Conservation (phyloP, 2,329 filamentous ascomycete genomes). For the Lasiodiplodia gonubiensis region DNA sequence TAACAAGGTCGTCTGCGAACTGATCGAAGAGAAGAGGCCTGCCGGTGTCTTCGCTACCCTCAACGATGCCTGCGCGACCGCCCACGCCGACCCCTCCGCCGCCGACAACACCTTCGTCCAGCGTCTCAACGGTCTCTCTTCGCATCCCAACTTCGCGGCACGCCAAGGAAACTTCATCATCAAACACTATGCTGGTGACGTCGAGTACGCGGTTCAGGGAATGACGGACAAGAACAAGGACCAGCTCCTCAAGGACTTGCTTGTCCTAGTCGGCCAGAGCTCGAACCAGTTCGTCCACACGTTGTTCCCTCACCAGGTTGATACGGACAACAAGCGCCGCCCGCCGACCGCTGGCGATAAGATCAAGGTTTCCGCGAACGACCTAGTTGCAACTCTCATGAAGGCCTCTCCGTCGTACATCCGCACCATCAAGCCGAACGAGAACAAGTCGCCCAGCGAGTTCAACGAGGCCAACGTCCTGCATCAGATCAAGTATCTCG, state of each 20-base stretch:
- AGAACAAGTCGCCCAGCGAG: constrained; percentile 94
- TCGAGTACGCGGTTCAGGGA: constrained; percentile 89
- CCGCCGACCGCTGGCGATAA: constrained; percentile 95
- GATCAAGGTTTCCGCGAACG: constrained; percentile 93
- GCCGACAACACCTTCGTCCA: constrained; percentile 97
- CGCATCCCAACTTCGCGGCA: constrained; percentile 86
- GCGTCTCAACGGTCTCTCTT: constrained; percentile 83
- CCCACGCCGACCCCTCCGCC: constrained; percentile 90
- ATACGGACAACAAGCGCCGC: constrained; percentile 92
- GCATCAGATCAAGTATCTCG: constrained; percentile 98
- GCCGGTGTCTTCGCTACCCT: constrained; percentile 92
- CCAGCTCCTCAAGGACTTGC: constrained; percentile 88
- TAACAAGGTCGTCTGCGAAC: constrained; percentile 97
- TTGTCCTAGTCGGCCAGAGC: constrained; percentile 84
- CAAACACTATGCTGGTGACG: constrained; percentile 98
- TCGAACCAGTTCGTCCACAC: constrained; percentile 85
- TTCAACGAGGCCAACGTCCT: constrained; percentile 92
- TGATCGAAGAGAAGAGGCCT: constrained; percentile 91
- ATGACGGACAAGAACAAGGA: constrained; percentile 99
- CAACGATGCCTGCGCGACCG: constrained; percentile 98
- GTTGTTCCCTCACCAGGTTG: constrained; percentile 89
- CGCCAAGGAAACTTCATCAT: constrained; percentile 96
- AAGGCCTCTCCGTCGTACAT: constrained; percentile 98
- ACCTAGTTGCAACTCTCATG: constrained; percentile 93
- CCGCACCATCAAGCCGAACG: constrained; percentile 98